Evolutionary conservation across 805 yeast genomes (phyloP), one percentile per base, ranked within the genome.

Genomic region (Cyberlindnera nakhonratchasimensis): DNA sequence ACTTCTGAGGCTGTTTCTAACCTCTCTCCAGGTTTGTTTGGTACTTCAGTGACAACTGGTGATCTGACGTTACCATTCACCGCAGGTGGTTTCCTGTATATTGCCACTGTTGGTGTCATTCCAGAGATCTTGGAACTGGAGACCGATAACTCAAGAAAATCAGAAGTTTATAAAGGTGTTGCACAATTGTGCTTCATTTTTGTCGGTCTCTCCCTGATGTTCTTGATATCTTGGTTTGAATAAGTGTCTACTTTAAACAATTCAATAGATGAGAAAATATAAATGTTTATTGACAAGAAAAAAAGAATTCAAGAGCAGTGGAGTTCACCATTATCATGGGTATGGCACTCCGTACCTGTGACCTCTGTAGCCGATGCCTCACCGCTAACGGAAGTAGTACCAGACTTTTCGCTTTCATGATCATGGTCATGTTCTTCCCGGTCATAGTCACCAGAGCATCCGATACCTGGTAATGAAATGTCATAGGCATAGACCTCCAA

Each of bases 41-140:
- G 80, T 14, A 74, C 80, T n/a, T 58, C 70, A 14, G 81, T 76
- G 30, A 64, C 65, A 17, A 43, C 69, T 21, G 69, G 71, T 11
- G 86, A 79, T 46, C 57, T 75, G 40, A 72, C 82, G 12, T 62
- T 82, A 34, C 89, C 91, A 13, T 74, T 83, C 55, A 81, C 89
- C 1, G 85, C 89, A 1, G 93, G 91, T 47, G 86, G 86, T 6
- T 80, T 84, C 55, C 58, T 84, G 19, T 84, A 84, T 57, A 80
- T 84, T 47, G 86, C 86, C 7, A 72, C 83, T 0, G 81, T 82
- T 18, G 83, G 86, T 34, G 83, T 84, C n/a, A 75, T 84, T 29
- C 91, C 93, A 1, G 88, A 83, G 54, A 59, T 84, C 18, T 61
- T 84, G 34, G 80, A 75, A 52, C 50, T 72, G 3, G 63, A 61